These are phyloP conservation scores for Rosa hybrid DNA, from an alignment of 331 rosid genomes.

Conservation along the genomic window DNA sequence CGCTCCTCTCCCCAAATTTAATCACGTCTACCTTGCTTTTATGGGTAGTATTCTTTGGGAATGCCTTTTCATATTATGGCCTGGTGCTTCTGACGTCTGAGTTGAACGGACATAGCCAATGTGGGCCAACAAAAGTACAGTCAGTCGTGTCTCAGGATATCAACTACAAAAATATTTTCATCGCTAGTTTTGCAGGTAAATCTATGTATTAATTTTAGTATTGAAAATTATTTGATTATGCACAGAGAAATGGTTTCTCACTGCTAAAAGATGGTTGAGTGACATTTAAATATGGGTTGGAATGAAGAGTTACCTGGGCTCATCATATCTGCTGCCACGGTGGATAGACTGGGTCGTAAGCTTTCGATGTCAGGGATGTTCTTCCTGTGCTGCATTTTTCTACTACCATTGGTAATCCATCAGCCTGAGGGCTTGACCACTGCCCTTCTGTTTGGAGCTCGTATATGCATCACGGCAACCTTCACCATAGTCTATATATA, in stretches of 20 bases:
- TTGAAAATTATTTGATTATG: conserved; percentile 1
- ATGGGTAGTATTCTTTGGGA: conserved; percentile 91
- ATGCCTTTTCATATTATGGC: conserved; percentile 94
- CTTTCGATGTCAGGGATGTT: conserved; percentile 80
- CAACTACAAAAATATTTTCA: conserved; percentile 66
- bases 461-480: conserved; percentile 81
- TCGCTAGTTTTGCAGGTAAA: conserved; percentile 92
- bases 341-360: conserved; percentile 90
- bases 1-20: conserved; percentile 79
- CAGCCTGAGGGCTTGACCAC: conserved; percentile 65
- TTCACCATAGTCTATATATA: conserved; percentile 84
- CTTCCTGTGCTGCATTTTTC: conserved; percentile 73
- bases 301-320: conserved; percentile 90
- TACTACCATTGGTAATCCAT: conserved; percentile 68
- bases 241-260: not conserved
- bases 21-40: conserved; percentile 79
- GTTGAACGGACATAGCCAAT: conserved; percentile 59
- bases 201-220: conserved; percentile 24
- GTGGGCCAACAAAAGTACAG: conserved; percentile 40
- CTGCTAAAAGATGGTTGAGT: conserved; percentile 32
- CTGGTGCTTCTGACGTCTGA: conserved; percentile 91
- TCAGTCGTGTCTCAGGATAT: conserved; percentile 46
- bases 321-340: conserved; percentile 66
- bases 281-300: conserved; percentile 39
- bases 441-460: conserved; percentile 89